Conservation (phyloP, 495 filamentous ascomycete species). For the Hapsidospora chrysogenum region DNA sequence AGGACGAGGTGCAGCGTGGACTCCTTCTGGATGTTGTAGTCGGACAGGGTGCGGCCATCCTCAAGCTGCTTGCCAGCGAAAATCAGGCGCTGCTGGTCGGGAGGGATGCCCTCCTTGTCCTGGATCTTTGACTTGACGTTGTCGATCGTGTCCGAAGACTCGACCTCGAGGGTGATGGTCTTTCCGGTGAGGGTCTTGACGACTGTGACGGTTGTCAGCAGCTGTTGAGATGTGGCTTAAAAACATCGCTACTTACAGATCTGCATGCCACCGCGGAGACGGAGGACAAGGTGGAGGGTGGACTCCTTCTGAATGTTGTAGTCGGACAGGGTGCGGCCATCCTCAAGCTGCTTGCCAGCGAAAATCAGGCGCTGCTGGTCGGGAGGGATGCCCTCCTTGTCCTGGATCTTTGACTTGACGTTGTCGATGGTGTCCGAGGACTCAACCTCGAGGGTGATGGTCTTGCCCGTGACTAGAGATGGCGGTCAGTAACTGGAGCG, state of each 20-base stretch:
- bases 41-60: constrained; percentile 62
- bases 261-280: constrained; percentile 97
- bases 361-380: constrained; percentile 99
- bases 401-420: constrained; percentile 97
- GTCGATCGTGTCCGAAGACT: constrained; percentile 91
- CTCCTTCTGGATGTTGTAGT: constrained; percentile 99
- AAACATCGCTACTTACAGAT: constrained; percentile 47
- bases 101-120: constrained; percentile 92
- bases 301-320: constrained; percentile 99
- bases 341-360: constrained; percentile 94
- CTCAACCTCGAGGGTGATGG: constrained; percentile 98
- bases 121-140: constrained; percentile 74
- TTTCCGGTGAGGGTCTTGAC: constrained; percentile 90
- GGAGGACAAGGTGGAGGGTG: constrained; percentile 88
- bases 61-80: constrained; percentile 95
- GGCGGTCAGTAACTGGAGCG: constrained; percentile 13
- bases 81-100: constrained; percentile 86
- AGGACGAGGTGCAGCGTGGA: constrained; percentile 91
- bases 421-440: constrained; percentile 97
- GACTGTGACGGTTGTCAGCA: constrained; percentile 18
- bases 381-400: constrained; percentile 97
- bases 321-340: constrained; percentile 88
- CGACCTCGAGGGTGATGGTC: constrained; percentile 96
- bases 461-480: constrained; percentile 79
- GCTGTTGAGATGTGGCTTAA: background rate